phyloP scores from a whole-genome alignment of 495 filamentous ascomycete genomes.

The Amorphotheca resinae region DNA sequence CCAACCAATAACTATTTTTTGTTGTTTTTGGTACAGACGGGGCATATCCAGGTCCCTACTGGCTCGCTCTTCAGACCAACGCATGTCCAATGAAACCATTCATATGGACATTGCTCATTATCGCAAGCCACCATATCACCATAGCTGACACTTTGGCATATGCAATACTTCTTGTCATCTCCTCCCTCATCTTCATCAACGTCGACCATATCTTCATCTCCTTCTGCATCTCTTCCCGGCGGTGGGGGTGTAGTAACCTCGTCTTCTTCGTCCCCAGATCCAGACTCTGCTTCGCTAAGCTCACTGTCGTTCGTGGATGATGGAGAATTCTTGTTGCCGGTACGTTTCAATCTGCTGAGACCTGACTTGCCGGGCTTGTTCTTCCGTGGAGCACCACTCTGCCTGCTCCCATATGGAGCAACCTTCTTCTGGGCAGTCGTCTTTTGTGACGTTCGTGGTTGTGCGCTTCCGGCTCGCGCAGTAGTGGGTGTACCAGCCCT shows the following conservation, averaged over 20 bases:
- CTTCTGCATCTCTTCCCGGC: conserved; percentile 32
- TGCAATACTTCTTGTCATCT: conserved; percentile 84
- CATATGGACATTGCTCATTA: conserved; percentile 79
- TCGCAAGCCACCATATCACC: conserved; percentile 99
- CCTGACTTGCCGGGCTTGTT: conserved; percentile 41
- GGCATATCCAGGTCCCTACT: conserved; percentile 85
- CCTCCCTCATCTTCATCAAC: conserved; percentile 76
- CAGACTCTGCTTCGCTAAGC: conserved; percentile 52
- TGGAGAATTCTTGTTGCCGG: conserved; percentile 46
- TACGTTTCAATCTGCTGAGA: conserved; percentile 38
- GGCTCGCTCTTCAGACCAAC: conserved; percentile 84
- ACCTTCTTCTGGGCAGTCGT: conserved; percentile 46
- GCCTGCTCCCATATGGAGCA: conserved; percentile 42
- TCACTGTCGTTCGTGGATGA: conserved; percentile 46
- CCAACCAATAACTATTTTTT: conserved; percentile 4
- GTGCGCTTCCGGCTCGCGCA: conserved; percentile 56
- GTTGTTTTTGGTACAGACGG: conserved; percentile 52
- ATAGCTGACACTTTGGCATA: conserved; percentile 83
- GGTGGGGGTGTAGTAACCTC: conserved; percentile 20
- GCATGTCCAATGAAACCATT: conserved; percentile 99
- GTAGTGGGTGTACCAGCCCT: conserved; percentile 55
- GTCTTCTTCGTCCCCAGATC: conserved; percentile 30
- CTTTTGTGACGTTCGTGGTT: conserved; percentile 45
- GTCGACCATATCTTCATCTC: conserved; percentile 48
- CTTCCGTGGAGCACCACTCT: conserved; percentile 32